Conservation (phyloP, 2,329 filamentous ascomycete species). For the Bimuria novae-zelandiae region DNA sequence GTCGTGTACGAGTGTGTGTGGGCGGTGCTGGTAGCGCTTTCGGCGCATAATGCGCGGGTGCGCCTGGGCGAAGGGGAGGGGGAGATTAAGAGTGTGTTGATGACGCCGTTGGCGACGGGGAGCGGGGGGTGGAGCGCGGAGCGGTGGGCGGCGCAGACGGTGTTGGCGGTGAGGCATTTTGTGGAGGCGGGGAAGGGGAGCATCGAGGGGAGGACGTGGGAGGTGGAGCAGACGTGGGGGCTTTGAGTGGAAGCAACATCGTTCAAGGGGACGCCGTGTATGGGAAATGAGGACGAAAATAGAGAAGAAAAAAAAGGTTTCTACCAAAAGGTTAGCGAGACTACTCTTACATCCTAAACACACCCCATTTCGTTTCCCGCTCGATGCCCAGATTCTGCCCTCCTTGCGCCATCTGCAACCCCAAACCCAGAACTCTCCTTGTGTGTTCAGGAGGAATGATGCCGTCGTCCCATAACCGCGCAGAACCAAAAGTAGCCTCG, state of each 20-base stretch:
- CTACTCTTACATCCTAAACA: conserved; percentile 47
- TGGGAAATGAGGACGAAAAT: no score
- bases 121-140: conserved; percentile 51
- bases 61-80: background rate
- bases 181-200: no score
- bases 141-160: conserved; percentile 57
- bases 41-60: conserved; percentile 51
- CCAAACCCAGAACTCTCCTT: conserved; percentile 54
- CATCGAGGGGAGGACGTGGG: no score
- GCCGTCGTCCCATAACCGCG: conserved; percentile 78
- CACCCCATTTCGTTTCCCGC: conserved; percentile 44
- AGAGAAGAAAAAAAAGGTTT: no score
- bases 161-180: conserved; percentile 59
- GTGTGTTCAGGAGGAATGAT: conserved; percentile 57
- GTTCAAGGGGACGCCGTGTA: no score
- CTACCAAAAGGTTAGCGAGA: no score
- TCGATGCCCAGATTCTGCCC: conserved; percentile 40
- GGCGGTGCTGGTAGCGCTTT: conserved; percentile 56
- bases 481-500: conserved; percentile 84
- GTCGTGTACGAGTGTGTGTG: conserved; percentile 61
- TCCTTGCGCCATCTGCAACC: conserved; percentile 52
- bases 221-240: no score
- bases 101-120: conserved; percentile 60
- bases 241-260: no score
- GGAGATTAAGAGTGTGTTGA: conserved; percentile 52